A percentile compares a stretch with the other conserved stretches of the same genome.
Evolutionary conservation across 106 monocot genomes (phyloP).

Genomic region (Dendrobium catenatum): DNA sequence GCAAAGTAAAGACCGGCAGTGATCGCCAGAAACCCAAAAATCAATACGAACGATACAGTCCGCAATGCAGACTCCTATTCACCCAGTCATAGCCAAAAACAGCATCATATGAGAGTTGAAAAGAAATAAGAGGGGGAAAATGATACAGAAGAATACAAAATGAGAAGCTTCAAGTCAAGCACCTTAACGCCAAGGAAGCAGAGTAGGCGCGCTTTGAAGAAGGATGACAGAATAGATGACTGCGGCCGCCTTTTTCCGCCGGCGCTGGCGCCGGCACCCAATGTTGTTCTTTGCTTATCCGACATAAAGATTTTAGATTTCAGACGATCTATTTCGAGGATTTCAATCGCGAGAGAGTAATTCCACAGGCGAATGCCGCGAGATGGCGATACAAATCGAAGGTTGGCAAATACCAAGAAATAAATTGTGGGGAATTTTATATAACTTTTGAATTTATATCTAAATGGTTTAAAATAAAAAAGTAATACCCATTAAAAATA

Average conservation of each 20-base stretch:
- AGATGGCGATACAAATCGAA: too few relatives aligned
- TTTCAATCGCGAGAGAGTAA: background rate
- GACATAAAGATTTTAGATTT: background rate
- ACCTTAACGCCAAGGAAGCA: background rate
- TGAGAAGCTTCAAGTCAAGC: background rate
- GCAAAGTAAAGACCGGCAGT: background rate
- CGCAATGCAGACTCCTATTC: slow-evolving; percentile 1
- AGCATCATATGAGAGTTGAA: background rate
- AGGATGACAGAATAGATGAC: background rate
- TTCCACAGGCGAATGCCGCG: background rate
- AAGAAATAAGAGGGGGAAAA: too few relatives aligned
- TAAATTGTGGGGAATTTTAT: too few relatives aligned
- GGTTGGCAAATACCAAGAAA: too few relatives aligned
- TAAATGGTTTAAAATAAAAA: too few relatives aligned
- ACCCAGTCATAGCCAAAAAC: background rate
- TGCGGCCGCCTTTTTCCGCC: background rate
- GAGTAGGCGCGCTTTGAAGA: background rate
- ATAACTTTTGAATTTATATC: too few relatives aligned
- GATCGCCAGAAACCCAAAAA: slow-evolving; percentile 4
- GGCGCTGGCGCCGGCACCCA: background rate
- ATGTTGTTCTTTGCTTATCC: background rate
- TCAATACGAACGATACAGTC: background rate
- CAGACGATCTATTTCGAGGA: background rate
- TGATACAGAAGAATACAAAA: background rate
- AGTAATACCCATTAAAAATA: too few relatives aligned